Evolutionary conservation across 2,329 filamentous ascomycete genomes (phyloP), one percentile per base, ranked within the genome.

Genomic region (Botrytis porri): DNA sequence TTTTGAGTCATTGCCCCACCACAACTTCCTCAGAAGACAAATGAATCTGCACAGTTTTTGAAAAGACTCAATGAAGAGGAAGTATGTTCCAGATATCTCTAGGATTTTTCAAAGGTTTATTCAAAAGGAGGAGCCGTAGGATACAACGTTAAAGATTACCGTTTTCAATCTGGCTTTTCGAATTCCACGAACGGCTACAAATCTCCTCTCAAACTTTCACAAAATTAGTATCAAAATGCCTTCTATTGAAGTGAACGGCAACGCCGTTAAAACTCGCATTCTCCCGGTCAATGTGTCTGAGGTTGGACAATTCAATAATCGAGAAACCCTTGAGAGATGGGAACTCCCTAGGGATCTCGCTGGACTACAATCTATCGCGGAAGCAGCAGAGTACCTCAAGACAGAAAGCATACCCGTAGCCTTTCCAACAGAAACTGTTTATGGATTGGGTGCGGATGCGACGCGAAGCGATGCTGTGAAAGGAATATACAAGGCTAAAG

Each of bases 351-450:
- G 22, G 4, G 72, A 76, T 45, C 29, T 45, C 4, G n/a, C 69
- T 32, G 63, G 59, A 20, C 73, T 78, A 8, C 39, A 74, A 35
- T 73, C 76, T 37, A 72, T 81, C 16, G 72, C 74, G 62, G 73
- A 78, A 74, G 80, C 80, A 54, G 80, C 79, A 25, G 54, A 69
- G n/a, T 74, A 77, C 29, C 74, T 81, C 25, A 75, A 75, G 64
- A 71, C 67, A 48, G 76, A 73, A 39, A 76, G 63, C 5, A 82
- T 84, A 51, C 96, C 96, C 7, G 94, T 99, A 65, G 96, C 93
- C 1, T 99, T 99, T 81, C 96, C 96, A 0, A 99, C 96, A 0
- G 96, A 99, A 83, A 99, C 96, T 0, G 96, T 99, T 0, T 99
- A 99, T 81, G 96, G 96, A 0, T 87, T 99, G 12, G 96, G 94